Evolutionary conservation across 345 rosid genomes (phyloP), one percentile per base, ranked within the genome.

Genomic region (Balakata baccata): DNA sequence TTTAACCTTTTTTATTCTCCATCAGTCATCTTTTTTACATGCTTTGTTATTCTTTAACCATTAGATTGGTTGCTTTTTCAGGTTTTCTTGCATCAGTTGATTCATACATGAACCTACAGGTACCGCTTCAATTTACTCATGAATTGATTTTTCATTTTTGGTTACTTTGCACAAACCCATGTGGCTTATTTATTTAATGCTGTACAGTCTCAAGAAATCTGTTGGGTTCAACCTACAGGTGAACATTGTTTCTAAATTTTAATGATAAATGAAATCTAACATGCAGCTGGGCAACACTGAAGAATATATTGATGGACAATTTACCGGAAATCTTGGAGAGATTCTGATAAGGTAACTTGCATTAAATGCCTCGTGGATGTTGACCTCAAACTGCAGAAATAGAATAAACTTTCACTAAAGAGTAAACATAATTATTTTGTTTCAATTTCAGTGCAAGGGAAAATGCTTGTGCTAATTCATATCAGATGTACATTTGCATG

Each of bases 1-100:
- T 0, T 43, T 54, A 3, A 49, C 46, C 50, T 41, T 52, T 22
- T 57, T 46, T 7, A 22, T 50, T 43, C 46, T 8, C 9, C 46
- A 43, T 43, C 34, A 29, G 34, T 29, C 4, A 5, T 43, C 46
- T 43, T 43, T 43, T 5, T 1, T 5, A 43, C 46, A 8, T 5
- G 46, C 9, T 45, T 17, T 11, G 17, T 45, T 38, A 3, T 47
- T 53, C 43, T 56, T 76, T 38, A 34, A 68, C 16, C 38, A 7
- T 74, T 76, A 70, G 22, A 12, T 3, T 75, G 29, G 43, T 73
- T 14, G 34, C 11, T 5, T 23, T 63, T n/a, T 45, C 83, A 94
- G 98, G 97, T 69, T 92, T 90, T 78, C 96, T 94, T 60, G 97
- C 94, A 63, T 94, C 97, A 0, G 96, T 91, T 74, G 97, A 93